Base-by-base conservation (phyloP, 169 alveolate species). In the Eimeria maxima region DNA sequence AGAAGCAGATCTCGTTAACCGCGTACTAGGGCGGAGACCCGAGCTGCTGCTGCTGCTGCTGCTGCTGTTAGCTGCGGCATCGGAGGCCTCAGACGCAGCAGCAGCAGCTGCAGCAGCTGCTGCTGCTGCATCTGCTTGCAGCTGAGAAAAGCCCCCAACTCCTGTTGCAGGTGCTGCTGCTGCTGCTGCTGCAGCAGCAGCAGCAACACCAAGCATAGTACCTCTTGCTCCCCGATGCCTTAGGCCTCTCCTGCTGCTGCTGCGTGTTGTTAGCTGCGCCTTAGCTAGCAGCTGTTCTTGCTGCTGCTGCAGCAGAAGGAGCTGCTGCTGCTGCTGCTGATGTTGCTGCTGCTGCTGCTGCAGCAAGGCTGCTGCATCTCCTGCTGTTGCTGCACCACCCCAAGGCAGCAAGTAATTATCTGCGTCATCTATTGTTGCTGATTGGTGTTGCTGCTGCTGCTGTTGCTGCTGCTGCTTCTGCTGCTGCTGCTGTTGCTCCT, bases 251-350 rank as follows among this genome's bases (percentile, higher is more conserved):
- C 92, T 84, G 92, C 92, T 84, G 92, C 16, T 84, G 92, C 92
- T 84, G 4, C 92, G 29, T 0, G 92, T 84, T 69, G 78, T n/a
- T 24, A 84, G 67, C n/a, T 53, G 92, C 33, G 65, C 45, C 57
- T 78, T 4, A 33, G 44, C 76, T 78, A 84, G 45, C 50, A 84
- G 92, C 92, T 84, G 92, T 78, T 84, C 71, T 60, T 57, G 92
- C 78, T 84, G 92, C 92, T 84, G 92, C 71, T 84, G 92, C 78
- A 47, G 92, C 92, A 53, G 78, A 76, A 27, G 92, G 78, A 13
- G 92, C 92, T 84, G 92, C 92, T 84, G 92, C 60, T 84, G 92
- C 45, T 84, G 92, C 78, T 84, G 92, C 11, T 38, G 91, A n/a
- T 50, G 27, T 60, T 84, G 55, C 67, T 83, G 91, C 91, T 83